Evolutionary conservation across 345 rosid species (phyloP), one percentile per base, ranked within the genome.

Genomic region (Populus simonii): DNA sequence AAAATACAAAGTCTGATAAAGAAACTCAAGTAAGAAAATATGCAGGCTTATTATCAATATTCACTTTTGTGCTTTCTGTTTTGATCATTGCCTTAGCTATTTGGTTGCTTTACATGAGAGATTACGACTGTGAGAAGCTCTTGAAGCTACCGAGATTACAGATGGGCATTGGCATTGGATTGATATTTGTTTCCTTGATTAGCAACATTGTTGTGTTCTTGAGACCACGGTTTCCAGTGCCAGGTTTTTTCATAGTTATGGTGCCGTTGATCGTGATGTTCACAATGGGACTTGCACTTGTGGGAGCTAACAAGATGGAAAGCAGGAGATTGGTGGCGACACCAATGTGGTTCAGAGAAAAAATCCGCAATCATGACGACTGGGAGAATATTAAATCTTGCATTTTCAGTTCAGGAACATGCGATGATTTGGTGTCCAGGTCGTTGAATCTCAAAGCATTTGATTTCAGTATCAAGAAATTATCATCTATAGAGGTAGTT

Each of bases 351-450:
- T 85, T 94, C 73, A 82, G 74, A 65, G 69, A 73, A 33, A 90
- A 86, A 78, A 81, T 92, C 71, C 75, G 72, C 61, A 78, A 87
- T 31, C 65, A 84, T 41, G 41, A 69, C 16, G 78, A 84, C 7
- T 94, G 97, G 98, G 83, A 80, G 51, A 80, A 83, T 38, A 85
- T 93, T 70, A 92, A 92, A 84, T 72, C 90, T 1, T 94, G 97
- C 83, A 76, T 92, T 23, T 92, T 84, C 66, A 89, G 84, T 70
- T 76, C 84, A 7, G 79, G 83, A 22, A 74, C 59, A 0, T 94
- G 97, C 61, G 78, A 83, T 31, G 93, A 89, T n/a, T 71, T 86
- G 74, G 78, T 76, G 0, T 73, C 77, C 1, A 85, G 79, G 66
- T 73, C 86, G 0, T 39, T 78, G 17, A 13, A 63, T 17, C 70